These are phyloP conservation scores for cucumber (Cucumis sativus) DNA, from an alignment of 306 rosid species.

Conservation along the genomic window DNA sequence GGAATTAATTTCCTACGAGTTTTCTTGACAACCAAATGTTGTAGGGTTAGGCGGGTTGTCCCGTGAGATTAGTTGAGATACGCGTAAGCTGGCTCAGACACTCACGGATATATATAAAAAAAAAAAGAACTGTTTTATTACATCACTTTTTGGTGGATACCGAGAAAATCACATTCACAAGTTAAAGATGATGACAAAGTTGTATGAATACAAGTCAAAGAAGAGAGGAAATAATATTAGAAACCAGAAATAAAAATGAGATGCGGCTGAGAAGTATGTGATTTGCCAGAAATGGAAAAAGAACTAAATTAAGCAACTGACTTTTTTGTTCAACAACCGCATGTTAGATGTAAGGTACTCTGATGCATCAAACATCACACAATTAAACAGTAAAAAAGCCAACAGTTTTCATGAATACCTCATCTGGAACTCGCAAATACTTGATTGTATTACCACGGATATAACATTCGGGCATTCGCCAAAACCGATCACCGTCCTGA, in stretches of 20 bases:
- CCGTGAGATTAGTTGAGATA: too few relatives aligned
- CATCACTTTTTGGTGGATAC: not conserved
- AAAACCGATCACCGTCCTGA: conserved; percentile 97
- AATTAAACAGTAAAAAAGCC: not conserved
- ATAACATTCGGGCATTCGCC: conserved; percentile 99
- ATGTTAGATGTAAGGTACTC: not conserved
- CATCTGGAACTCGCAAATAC: conserved; percentile 97
- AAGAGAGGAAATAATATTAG: not conserved
- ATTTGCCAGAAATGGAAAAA: not conserved
- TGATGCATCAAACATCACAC: not conserved
- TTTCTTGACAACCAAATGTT: too few relatives aligned
- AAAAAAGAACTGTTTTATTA: not conserved
- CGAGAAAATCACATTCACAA: not conserved
- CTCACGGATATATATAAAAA: not conserved
- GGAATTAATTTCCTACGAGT: too few relatives aligned
- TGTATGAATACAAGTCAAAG: not conserved
- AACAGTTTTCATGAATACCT: conserved; percentile 31
- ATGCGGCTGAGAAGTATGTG: not conserved
- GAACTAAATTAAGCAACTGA: not conserved
- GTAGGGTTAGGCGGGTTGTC: too few relatives aligned
- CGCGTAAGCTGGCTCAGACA: too few relatives aligned
- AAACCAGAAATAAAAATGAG: not conserved
- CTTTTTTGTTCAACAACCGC: not conserved
- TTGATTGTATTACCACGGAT: conserved; percentile 93
- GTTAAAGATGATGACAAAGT: not conserved